Evolutionary conservation across 768 basidiomycete genomes (phyloP).

Genomic region (Filobasidium floriforme): DNA sequence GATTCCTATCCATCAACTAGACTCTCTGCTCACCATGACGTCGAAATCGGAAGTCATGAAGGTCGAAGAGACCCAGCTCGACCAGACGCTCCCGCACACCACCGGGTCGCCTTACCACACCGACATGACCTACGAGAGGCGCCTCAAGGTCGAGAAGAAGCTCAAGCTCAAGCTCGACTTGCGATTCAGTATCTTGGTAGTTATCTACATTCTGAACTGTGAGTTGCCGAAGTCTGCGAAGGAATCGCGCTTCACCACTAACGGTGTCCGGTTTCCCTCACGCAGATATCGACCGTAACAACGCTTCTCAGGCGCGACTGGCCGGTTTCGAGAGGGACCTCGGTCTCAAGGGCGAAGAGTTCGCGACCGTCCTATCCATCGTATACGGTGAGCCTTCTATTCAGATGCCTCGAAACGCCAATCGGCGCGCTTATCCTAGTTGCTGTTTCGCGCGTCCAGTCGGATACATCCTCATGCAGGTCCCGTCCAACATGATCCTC

Average conservation of each 20-base stretch:
- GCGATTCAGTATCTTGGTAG: constrained; percentile 38
- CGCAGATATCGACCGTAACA: constrained; percentile 34
- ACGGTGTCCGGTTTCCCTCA: not conserved
- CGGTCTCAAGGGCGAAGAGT: constrained; percentile 34
- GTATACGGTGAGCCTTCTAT: constrained; percentile 32
- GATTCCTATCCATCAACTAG: too few relatives aligned
- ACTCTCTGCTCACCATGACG: not conserved
- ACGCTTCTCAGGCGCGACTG: constrained; percentile 36
- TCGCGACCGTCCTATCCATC: constrained; percentile 39
- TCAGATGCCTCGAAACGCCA: not conserved
- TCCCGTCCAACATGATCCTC: constrained; percentile 39
- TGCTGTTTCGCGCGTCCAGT: not conserved
- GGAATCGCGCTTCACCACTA: not conserved
- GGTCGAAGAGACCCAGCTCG: not conserved
- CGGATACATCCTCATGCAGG: constrained; percentile 29
- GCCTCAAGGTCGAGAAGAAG: constrained; percentile 31
- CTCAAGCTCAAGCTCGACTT: constrained; percentile 43
- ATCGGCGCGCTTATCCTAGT: too few relatives aligned
- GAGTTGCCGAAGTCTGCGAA: not conserved
- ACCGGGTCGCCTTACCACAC: not conserved
- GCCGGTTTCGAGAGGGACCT: constrained; percentile 38
- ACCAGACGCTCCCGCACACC: not conserved
- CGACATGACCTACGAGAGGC: not conserved
- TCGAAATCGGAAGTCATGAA: not conserved
- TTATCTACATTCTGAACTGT: constrained; percentile 36